Evolutionary conservation across 2,329 filamentous ascomycete genomes (phyloP).

Genomic region (Curvularia verruculosa): DNA sequence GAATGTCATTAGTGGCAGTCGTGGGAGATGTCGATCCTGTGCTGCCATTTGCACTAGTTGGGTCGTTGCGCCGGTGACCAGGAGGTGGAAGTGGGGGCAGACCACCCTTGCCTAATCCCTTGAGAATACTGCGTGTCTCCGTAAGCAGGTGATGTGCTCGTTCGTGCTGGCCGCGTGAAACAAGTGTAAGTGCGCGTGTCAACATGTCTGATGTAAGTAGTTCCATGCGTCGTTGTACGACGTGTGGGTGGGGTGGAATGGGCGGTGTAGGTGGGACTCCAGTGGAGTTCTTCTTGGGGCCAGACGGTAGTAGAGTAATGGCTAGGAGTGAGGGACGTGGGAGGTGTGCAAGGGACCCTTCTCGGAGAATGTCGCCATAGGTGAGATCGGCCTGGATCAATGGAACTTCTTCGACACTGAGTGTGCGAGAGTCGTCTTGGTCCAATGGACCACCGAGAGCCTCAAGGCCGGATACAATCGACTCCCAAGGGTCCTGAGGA

Average conservation of each 20-base stretch:
- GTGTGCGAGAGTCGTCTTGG: constrained; percentile 78
- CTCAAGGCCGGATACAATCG: constrained; percentile 92
- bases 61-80: constrained; percentile 49
- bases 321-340: constrained; percentile 88
- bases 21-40: constrained; percentile 47
- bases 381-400: constrained; percentile 92
- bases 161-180: constrained; percentile 90
- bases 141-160: constrained; percentile 89
- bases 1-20: constrained; percentile 45
- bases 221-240: constrained; percentile 97
- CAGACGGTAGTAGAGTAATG: constrained; percentile 89
- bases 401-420: constrained; percentile 92
- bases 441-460: constrained; percentile 88
- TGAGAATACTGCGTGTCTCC: constrained; percentile 93
- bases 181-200: constrained; percentile 85
- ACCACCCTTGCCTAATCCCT: constrained; percentile 93
- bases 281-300: constrained; percentile 63
- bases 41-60: constrained; percentile 49
- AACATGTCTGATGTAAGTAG: constrained; percentile 98
- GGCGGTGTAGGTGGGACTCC: constrained; percentile 65
- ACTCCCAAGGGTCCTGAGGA: constrained; percentile 95
- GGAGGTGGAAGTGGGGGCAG: constrained; percentile 83
- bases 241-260: constrained; percentile 92
- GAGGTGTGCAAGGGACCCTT: constrained; percentile 83
- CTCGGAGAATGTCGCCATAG: constrained; percentile 91